phyloP scores from a whole-genome alignment of 305 asterid genomes.

The Ajuga reptans region DNA sequence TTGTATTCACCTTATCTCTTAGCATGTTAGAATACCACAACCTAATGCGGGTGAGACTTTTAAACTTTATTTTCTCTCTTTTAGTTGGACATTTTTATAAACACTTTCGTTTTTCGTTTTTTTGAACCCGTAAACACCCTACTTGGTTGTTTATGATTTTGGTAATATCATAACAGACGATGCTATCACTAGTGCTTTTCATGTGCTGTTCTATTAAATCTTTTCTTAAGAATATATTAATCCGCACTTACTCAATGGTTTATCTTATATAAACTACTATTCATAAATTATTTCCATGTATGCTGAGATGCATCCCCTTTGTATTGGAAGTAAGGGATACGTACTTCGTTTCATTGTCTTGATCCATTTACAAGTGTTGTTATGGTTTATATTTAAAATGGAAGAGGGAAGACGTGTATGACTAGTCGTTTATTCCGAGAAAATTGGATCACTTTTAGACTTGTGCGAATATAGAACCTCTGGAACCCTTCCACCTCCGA shows the following conservation, averaged over 20 bases:
- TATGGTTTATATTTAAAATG: too few species aligned
- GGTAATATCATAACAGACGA: background rate
- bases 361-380: background rate
- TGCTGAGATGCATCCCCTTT: background rate
- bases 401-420: background rate
- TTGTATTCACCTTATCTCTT: slow-evolving; percentile 6
- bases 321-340: background rate
- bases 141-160: background rate
- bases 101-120: background rate
- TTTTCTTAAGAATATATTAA: background rate
- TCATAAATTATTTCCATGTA: background rate
- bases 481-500: too few species aligned
- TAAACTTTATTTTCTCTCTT: background rate
- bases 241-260: too few species aligned
- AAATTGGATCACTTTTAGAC: background rate
- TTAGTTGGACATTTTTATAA: background rate
- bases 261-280: too few species aligned
- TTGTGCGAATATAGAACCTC: background rate
- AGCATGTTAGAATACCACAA: background rate
- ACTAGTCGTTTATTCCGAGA: background rate
- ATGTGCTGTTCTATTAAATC: background rate
- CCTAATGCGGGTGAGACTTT: background rate
- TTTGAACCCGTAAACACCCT: too few species aligned
- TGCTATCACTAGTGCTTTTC: too few species aligned
- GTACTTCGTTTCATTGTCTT: background rate